Conservation (phyloP, 2,329 filamentous ascomycete genomes). For the Fusarium haematococcum region DNA sequence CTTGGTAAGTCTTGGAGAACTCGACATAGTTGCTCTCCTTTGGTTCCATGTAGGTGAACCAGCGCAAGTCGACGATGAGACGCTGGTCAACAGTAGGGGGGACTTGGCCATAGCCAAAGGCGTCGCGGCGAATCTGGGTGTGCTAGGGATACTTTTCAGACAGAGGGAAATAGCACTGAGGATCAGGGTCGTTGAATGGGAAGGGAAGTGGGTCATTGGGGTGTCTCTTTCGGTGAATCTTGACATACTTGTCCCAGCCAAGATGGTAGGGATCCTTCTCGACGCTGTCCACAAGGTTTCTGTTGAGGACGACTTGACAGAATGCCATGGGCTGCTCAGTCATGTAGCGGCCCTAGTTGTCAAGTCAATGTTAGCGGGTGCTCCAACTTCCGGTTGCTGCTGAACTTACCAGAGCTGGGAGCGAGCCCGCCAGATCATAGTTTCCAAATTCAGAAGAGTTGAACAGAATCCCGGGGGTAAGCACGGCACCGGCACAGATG, state of each 20-base stretch:
- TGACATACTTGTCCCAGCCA: neutral
- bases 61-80: neutral
- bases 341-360: slow-evolving; percentile 4
- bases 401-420: neutral
- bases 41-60: slow-evolving; percentile 15
- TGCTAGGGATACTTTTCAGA: slow-evolving; percentile 14
- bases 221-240: neutral
- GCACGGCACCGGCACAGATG: neutral
- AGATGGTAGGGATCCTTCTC: neutral
- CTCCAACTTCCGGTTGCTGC: neutral
- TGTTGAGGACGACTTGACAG: slow-evolving; percentile 2
- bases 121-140: slow-evolving; percentile 7
- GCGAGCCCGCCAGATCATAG: neutral
- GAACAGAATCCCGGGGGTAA: neutral
- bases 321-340: slow-evolving; percentile 13
- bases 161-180: slow-evolving; percentile 5
- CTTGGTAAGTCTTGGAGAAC: neutral
- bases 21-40: neutral
- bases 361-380: neutral
- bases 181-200: slow-evolving; percentile 1
- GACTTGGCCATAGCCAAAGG: neutral
- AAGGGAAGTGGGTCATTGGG: neutral
- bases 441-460: neutral
- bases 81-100: slow-evolving; percentile 4
- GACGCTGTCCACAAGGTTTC: neutral